Base-by-base conservation (phyloP, 495 filamentous ascomycete genomes). In the Thermochaetoides thermophila region DNA sequence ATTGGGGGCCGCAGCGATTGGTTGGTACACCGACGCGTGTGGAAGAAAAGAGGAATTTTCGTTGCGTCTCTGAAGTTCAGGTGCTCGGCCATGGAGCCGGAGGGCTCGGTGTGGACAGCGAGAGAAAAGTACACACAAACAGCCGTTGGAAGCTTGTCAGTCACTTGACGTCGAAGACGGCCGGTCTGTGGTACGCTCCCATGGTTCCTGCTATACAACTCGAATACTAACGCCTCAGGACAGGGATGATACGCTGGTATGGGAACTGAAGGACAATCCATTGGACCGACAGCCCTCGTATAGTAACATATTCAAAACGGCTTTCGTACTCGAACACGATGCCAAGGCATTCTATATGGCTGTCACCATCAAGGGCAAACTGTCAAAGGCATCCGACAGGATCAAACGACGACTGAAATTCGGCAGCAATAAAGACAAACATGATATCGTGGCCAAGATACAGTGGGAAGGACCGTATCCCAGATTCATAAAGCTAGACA, bases 271-370 rank as follows among this genome's bases (percentile, higher is more conserved):
- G 5, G 55, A 59, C 23, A 52, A 44, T 22, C 10, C 35, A 9
- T 35, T 44, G 8, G 49, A 56, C 10, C 5, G n/a, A n/a, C 44
- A 51, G 17, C 34, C 53, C 10, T 36, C 29, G 10, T 51, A 55
- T 30, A 43, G 34, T 37, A 48, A 46, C 26, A 27, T 39, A 3
- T 43, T 59, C 29, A 46, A 55, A 24, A 53, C 55, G 14, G 55
- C 40, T 2, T 59, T 59, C 15, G 46, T 51, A 2, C 35, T 57
- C 23, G 40, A 55, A 22, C 55, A 59, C 25, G 46, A 53, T 24
- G 40, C 42, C 16, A 41, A 40, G 20, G 38, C 33, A 9, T 59
- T 59, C 39, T 36, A 46, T 29, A 51, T 59, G 37, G 48, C 38
- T 10, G 46, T 59, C 12, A 37, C 50, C 5, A 39, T 59, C 11